Evolutionary conservation across 768 basidiomycete species (phyloP), one percentile per base, ranked within the genome.

Genomic region (Suillus placidus): DNA sequence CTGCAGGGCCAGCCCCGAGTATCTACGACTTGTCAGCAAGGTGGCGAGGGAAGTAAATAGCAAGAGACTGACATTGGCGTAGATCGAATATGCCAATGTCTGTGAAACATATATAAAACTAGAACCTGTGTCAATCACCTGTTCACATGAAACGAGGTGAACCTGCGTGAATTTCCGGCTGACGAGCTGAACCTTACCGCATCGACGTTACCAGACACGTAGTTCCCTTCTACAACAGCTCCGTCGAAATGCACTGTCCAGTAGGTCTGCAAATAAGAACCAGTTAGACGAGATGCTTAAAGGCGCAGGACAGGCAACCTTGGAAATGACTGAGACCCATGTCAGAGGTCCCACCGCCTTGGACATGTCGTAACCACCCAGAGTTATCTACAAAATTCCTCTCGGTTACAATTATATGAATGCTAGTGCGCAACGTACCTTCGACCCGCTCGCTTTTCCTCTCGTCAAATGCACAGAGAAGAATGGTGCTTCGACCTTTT

Each of bases 71-170:
- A 84, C 85, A 69, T 72, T 68, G 3, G 68, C 62, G 74, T 90
- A 90, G 64, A 91, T 80, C 10, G 73, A 68, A 3, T 70, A 58
- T 6, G 82, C 85, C 40, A 85, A 67, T 0, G 70, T 49, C 45
- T 76, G 71, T 2, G 88, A 87, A 8, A 88, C 66, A 73, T 90
- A 90, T 64, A 90, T 84, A 34, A 89, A 77, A 35, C 87, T 86
- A 4, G 88, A 88, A 37, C 89, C 89, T 0, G 88, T 88, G 71
- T 91, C 90, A 66, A 91, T 81, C 23, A 87, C 86, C 88, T 89
- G 10, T 35, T 34, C n/a, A 23, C 7, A 38, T n/a, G 35, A 20
- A 23, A 45, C 4, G 23, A 30, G n/a, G 2, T 40, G 30, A 47
- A 32, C 30, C 58, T 3, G 30, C 51, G 14, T 54, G 34, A 49